phyloP scores from a whole-genome alignment of 768 basidiomycete species.

The Tricholoma sp. region DNA sequence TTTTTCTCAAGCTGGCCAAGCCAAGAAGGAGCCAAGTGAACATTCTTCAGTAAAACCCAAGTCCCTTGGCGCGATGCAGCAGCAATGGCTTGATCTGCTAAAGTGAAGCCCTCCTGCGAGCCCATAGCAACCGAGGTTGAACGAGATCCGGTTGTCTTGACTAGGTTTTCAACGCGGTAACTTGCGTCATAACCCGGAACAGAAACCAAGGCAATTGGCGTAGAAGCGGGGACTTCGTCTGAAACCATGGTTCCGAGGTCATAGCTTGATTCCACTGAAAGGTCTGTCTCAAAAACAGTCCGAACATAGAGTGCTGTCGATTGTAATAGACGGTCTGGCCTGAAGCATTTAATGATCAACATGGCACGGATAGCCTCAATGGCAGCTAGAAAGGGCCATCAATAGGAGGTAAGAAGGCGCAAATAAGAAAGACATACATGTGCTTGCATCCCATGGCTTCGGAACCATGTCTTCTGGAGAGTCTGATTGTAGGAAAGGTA shows the following conservation, averaged over 20 bases:
- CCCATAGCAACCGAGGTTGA: conserved; percentile 97
- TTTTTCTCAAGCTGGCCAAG: conserved; percentile 95
- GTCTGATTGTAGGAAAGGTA: conserved; percentile 59
- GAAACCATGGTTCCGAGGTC: conserved; percentile 75
- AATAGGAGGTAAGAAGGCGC: conserved; percentile 3
- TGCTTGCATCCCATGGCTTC: conserved; percentile 71
- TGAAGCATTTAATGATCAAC: conserved; percentile 82
- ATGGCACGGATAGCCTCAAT: conserved; percentile 71
- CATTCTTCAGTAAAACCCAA: conserved; percentile 97
- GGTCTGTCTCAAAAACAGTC: conserved; percentile 72
- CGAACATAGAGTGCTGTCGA: conserved; percentile 73
- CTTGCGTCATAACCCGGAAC: conserved; percentile 98
- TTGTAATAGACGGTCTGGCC: conserved; percentile 88
- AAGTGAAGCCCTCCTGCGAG: conserved; percentile 92
- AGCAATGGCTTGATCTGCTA: conserved; percentile 95
- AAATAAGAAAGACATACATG: conserved; percentile 49
- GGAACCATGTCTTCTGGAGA: conserved; percentile 69
- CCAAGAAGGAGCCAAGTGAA: conserved; percentile 95
- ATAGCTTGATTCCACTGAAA: conserved; percentile 68
- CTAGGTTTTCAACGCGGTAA: conserved; percentile 86
- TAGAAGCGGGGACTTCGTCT: conserved; percentile 73
- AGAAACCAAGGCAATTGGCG: conserved; percentile 86
- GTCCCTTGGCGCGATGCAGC: conserved; percentile 88
- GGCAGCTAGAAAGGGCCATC: conserved; percentile 42
- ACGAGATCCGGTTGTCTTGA: conserved; percentile 69